These are phyloP conservation scores for Cladosporium sp. DNA, from an alignment of 2,329 filamentous ascomycete species.

Conservation along the genomic window DNA sequence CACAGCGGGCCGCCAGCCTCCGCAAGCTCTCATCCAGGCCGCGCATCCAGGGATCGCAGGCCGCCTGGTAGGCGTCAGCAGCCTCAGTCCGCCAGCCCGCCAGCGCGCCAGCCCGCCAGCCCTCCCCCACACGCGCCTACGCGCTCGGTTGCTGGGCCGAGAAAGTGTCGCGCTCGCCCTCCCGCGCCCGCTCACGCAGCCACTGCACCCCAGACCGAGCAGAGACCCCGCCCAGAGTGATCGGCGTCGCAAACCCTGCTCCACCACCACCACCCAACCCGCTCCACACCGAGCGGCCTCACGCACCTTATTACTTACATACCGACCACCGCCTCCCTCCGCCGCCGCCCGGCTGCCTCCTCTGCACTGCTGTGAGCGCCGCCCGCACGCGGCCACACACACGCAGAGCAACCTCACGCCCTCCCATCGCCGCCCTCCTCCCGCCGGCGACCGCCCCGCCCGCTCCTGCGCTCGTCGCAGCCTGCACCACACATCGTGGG, in stretches of 20 bases:
- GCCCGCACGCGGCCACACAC: background rate
- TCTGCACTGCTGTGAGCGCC: constrained; percentile 2
- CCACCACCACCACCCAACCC: constrained; percentile 1
- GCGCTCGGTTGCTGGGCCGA: constrained; percentile 2
- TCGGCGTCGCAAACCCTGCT: constrained; percentile 12
- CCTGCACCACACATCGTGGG: background rate
- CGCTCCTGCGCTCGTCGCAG: background rate
- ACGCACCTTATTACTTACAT: background rate
- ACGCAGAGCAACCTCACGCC: background rate
- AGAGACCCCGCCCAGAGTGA: constrained; percentile 4
- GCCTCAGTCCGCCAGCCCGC: background rate
- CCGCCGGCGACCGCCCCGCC: background rate
- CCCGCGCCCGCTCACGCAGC: background rate
- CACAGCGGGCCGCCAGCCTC: background rate
- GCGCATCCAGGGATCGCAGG: too few relatives aligned
- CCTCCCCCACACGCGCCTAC: background rate
- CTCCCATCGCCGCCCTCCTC: background rate
- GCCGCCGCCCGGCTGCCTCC: too few relatives aligned
- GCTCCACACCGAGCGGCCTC: background rate
- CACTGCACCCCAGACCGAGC: background rate
- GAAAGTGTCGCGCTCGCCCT: background rate
- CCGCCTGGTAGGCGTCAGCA: background rate
- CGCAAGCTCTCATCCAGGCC: too few relatives aligned
- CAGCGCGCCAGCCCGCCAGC: background rate
- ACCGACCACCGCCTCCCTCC: too few relatives aligned